Evolutionary conservation across 768 basidiomycete species (phyloP), one percentile per base, ranked within the genome.

Genomic region (Amanita rubescens): DNA sequence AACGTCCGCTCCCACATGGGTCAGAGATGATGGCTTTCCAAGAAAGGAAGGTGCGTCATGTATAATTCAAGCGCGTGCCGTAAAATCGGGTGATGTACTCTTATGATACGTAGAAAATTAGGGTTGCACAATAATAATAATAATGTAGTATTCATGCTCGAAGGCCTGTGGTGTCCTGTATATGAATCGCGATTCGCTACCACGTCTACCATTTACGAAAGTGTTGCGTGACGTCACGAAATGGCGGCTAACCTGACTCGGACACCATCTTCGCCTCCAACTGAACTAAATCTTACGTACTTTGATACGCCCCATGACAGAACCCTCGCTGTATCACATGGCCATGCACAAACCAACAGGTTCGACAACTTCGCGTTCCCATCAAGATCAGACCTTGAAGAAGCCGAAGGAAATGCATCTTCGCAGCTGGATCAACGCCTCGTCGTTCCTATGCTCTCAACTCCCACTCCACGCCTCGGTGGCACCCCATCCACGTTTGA

Each of bases 1-100:
- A 97, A 79, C 5, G 93, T 95, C 51, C 94, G 80, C 75, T 97
- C 94, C 90, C 93, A 96, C 94, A 96, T 97, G 42, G 49, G 42
- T 52, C 45, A 51, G 46, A 53, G 20, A 19, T 30, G 14, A n/a
- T 20, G 34, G 32, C n/a, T 49, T n/a, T 30, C 48, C 35, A 19
- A 37, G 35, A 49, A 35, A 10, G 48, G 48, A 34, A 49, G 32
- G 6, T 44, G 43, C 43, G 20, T 44, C n/a, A 39, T 19, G 7
- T 6, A 17, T 30, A 30, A 8, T 8, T 30, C 27, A 30, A 30
- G 27, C 27, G 27, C 27, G 27, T 30, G 27, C 27, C 27, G 27
- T 30, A 30, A 30, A 30, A 8, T 30, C 27, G 27, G 27, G 27
- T 4, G 8, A 30, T 3, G 27, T 8, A 30, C 27, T 30, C 27